Evolutionary conservation across 2,329 filamentous ascomycete species (phyloP), one percentile per base, ranked within the genome.

Genomic region (Paracorniculantispora psalliotae): DNA sequence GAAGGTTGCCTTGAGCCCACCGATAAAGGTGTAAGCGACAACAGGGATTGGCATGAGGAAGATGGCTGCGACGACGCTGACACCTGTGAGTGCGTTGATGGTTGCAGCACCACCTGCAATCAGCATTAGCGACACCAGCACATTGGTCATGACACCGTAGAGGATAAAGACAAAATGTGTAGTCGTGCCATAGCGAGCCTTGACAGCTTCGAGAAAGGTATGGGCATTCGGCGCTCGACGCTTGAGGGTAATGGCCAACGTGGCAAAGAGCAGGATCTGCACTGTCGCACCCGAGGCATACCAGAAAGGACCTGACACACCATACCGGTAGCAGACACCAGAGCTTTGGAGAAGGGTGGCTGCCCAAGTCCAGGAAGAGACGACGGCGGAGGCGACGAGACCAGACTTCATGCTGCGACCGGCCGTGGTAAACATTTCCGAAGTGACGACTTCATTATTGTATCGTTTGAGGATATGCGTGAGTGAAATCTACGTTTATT

Each of bases 361-460:
- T 0, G 91, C 91, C 91, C 91, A 96, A 0, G 92, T 96, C 92
- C 92, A 96, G 5, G 88, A 92, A 17, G 89, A 92, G 3, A 96
- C 91, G n/a, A 96, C 92, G 17, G 91, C 92, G 5, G 90, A 90
- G 12, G 90, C 90, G 0, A 96, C 91, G 15, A 96, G 80, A 46
- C 92, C 92, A 9, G 90, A 92, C 70, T 96, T 96, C 64, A 96
- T 90, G 1, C 90, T 92, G 62, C 92, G 81, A 19, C 91, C 91
- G 52, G 92, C 92, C 0, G 92, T 96, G 63, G 83, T 92, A 79
- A 96, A 96, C 84, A 92, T 94, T 75, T 96, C 92, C 0, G 89
- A 92, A 0, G 92, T 96, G 72, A 96, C 91, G 3, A 92, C 78
- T 71, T 94, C 91, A 52, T 73, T 71, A 65, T 75, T 76, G 66